Evolutionary conservation across 495 filamentous ascomycete species (phyloP), one percentile per base, ranked within the genome.

Genomic region (Oidiodendron maius): DNA sequence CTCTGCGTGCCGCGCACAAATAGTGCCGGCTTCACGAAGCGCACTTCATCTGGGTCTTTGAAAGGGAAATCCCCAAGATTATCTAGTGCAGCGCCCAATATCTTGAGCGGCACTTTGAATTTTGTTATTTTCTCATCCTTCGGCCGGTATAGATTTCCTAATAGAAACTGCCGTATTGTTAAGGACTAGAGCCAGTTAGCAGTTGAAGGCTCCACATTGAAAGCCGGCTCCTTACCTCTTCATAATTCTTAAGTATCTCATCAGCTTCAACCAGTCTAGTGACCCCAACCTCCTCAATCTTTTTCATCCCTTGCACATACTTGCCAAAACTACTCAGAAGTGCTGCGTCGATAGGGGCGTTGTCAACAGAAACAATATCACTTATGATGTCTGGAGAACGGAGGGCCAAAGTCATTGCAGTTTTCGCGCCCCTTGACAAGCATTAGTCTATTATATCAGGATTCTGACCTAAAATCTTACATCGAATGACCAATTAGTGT

Each of bases 401-500:
- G 13, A 98, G 78, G 24, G 89, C 86, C 26, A 97, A 74, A 0
- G 86, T 75, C 91, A 97, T 96, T 44, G 88, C 91, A 2, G 84
- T 81, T 74, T 98, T 98, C 30, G 93, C 93, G 43, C 94, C 94
- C 87, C 87, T 90, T 36, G 2, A 10, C 18, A 6, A 28, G 40
- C 39, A 42, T 45, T 36, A 51, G 28, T 40, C 4, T 16, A 22
- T 9, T 20, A 26, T 24, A 17, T 23, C n/a, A 38, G 37, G 17
- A 50, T 16, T 13, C 23, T 12, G 23, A 37, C 2, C 16, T 17
- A 40, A 42, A 23, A 34, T 57, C 79, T 50, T 69, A 91, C 91
- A 98, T 98, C 1, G 91, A 96, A 69, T 98, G 93, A 0, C 93
- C 93, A 57, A 98, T 90, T 4, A 98, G 67, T 0, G 86, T 87